Base-by-base conservation (phyloP, 805 yeast genomes). In the Wickerhamiella sergipiensis region DNA sequence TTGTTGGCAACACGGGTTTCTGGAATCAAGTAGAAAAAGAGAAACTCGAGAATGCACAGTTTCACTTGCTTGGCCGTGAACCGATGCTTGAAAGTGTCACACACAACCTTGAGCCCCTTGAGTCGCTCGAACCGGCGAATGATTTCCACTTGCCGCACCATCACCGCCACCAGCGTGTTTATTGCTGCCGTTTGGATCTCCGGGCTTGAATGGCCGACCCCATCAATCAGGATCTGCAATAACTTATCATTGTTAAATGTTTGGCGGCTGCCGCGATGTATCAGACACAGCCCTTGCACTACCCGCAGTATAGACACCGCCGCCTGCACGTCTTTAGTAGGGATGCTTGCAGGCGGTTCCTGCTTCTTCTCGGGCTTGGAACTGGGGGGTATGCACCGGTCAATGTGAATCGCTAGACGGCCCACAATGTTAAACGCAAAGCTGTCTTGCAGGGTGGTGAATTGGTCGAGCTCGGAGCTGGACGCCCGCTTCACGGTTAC, bases 11-110 rank as follows among this genome's bases (percentile, higher is more conserved):
- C 48, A 43, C 53, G 49, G 1, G 74, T 65, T 62, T 82, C 90
- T 12, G 86, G 87, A 8, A 78, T 71, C 50, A 83, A 64, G 59
- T 83, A 83, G 61, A 82, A 80, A 50, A 83, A 76, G 49, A 83
- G 66, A 61, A 83, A 83, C 65, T 83, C 89, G 47, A 83, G 71
- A 12, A 80, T 73, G 57, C 80, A 78, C 55, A 81, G 75, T 57
- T 80, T 80, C 13, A 82, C 73, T 33, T 72, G 72, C 57, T 79
- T 79, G 43, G 75, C 59, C 3, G 74, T 65, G 22, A 62, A 57
- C 45, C 65, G 64, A 24, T 62, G 61, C 51, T 68, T 72, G 60
- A 76, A 68, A 12, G 74, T 57, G 5, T 62, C 59, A 54, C 85
- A 80, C 4, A 82, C 65, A 0, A 66, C 64, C 40, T 74, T 69